Evolutionary conservation across 352 stramenopile species (phyloP), one percentile per base, ranked within the genome.

Genomic region (Globisporangium spiculum): DNA sequence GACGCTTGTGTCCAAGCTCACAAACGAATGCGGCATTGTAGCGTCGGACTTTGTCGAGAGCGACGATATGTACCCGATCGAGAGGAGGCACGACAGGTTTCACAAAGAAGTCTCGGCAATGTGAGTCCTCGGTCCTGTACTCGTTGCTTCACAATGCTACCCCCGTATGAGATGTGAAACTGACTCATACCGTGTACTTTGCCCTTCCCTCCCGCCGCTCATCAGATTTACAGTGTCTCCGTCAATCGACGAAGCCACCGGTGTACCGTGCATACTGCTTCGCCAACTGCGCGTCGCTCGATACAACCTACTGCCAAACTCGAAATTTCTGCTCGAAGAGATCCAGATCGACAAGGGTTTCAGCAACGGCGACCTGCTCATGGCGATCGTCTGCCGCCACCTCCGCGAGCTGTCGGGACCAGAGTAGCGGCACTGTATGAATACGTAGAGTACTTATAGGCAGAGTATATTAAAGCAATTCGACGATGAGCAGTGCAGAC

Each of bases 301-400:
- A 5, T 88, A 86, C 70, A 86, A 80, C 48, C 53, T 86, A 10
- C 64, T 69, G 30, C 75, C 80, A 8, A 79, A 77, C 56, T 84
- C 76, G 14, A 67, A 63, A 3, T 67, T 63, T 6, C 50, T 88
- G 60, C 76, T 82, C 62, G 65, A 70, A 30, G 80, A 88, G 70
- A 73, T 88, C 56, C 71, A 75, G 34, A 75, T 77, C 22, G 71
- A 75, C 24, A 41, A 80, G 36, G 65, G 76, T 10, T 83, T 75
- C 67, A 68, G 80, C 65, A 88, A 88, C 58, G 80, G 80, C 38
- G 80, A 88, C 63, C 57, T 88, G 55, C 74, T 82, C 66, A 88
- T 85, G 75, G 77, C 77, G 59, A 76, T 88, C 26, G 44, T 88
- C 16, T 85, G 79, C 65, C 36, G 34, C 57, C 57, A 32, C 9